Percentiles rank a stretch among this genome's conserved stretches.
These are phyloP conservation scores for Wickerhamomyces canadensis DNA, from an alignment of 805 yeast species.

Conservation along the genomic window DNA sequence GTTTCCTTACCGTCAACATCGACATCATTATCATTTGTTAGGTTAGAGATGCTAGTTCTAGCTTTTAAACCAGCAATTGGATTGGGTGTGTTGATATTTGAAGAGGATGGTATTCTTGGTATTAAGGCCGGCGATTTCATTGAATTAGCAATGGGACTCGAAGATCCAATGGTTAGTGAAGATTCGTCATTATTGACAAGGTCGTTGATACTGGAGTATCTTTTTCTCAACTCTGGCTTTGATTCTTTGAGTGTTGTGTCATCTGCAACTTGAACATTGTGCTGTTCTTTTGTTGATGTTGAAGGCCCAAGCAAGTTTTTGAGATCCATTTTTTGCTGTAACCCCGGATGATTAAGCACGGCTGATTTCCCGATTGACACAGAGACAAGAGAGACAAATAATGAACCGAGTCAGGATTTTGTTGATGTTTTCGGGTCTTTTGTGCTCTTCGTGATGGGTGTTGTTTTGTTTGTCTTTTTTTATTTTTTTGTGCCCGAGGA, in stretches of 20 bases:
- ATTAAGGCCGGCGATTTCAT: conserved; percentile 11
- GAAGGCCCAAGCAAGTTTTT: conserved; percentile 11
- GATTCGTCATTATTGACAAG: conserved; percentile 14
- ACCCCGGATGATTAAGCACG: too few relatives aligned
- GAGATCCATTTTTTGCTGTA: conserved; percentile 22
- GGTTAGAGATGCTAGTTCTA: conserved; percentile 19
- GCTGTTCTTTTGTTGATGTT: conserved; percentile 3
- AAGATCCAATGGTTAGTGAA: not conserved
- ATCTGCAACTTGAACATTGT: too few relatives aligned
- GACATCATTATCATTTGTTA: conserved; percentile 42
- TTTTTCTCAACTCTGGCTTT: conserved; percentile 9
- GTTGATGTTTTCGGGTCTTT: too few relatives aligned
- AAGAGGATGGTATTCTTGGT: conserved; percentile 2
- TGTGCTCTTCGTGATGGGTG: too few relatives aligned
- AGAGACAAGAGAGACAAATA: too few relatives aligned
- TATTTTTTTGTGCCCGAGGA: too few relatives aligned
- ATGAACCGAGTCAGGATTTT: too few relatives aligned
- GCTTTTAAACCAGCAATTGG: conserved; percentile 12
- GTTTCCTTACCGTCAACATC: conserved; percentile 37
- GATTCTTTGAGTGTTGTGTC: too few relatives aligned
- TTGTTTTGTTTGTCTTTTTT: too few relatives aligned
- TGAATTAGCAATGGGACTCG: conserved; percentile 2
- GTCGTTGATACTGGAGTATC: conserved; percentile 17
- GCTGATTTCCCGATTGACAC: too few relatives aligned
- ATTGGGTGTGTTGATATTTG: conserved; percentile 6